phyloP scores from a whole-genome alignment of 371 early-diverging fungal species.

The Mortierella sp. region DNA sequence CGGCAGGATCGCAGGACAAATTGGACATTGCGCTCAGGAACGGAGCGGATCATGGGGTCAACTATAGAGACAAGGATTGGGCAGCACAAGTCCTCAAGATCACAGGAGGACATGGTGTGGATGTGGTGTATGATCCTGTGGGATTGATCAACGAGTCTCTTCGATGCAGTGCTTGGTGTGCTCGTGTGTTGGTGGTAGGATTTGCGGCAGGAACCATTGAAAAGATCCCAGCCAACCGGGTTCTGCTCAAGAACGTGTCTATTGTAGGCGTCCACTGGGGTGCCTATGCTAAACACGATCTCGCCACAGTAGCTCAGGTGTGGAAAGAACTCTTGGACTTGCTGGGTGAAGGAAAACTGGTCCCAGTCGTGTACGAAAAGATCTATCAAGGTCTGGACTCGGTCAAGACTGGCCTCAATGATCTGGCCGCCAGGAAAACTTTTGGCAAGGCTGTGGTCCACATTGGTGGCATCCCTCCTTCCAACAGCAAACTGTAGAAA shows the following conservation, averaged over 20 bases:
- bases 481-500: conserved; percentile 60
- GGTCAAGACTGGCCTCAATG: conserved; percentile 75
- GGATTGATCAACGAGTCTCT: conserved; percentile 76
- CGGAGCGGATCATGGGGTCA: conserved; percentile 84
- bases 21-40: conserved; percentile 70
- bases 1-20: conserved; percentile 82
- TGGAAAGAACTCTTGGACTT: conserved; percentile 80
- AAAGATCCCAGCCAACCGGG: conserved; percentile 81
- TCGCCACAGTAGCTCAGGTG: conserved; percentile 69
- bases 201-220: conserved; percentile 89
- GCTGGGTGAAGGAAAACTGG: conserved; percentile 68
- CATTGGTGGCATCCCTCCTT: conserved; percentile 40
- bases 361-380: conserved; percentile 78
- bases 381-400: conserved; percentile 73
- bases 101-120: conserved; percentile 76
- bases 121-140: conserved; percentile 85
- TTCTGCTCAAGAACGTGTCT: conserved; percentile 86
- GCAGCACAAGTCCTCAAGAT: conserved; percentile 74
- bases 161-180: conserved; percentile 90
- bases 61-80: conserved; percentile 87
- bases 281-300: conserved; percentile 74
- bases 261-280: conserved; percentile 85
- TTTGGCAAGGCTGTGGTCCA: conserved; percentile 84
- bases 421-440: conserved; percentile 76
- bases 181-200: conserved; percentile 86